Percentiles rank a stretch among this genome's conserved stretches.
Conservation (phyloP, 306 rosid species). For the Dryas drummondii region DNA sequence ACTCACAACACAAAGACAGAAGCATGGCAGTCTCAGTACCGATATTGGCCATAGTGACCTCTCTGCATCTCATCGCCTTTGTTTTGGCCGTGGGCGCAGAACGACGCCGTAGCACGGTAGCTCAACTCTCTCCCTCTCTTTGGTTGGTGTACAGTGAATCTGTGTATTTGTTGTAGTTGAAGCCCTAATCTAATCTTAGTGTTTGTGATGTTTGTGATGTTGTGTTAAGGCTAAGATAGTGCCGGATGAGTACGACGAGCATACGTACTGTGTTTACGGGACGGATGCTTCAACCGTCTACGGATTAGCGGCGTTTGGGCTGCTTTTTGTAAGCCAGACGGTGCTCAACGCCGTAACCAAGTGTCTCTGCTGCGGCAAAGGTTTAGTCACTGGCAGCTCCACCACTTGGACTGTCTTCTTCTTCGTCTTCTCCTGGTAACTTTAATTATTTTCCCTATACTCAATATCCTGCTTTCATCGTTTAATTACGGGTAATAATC, state of each 20-base stretch:
- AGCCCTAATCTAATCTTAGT: not conserved
- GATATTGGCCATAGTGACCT: constrained; percentile 47
- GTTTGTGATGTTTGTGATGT: not conserved
- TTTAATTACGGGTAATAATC: not conserved
- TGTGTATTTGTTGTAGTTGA: not conserved
- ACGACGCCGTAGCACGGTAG: constrained; percentile 78
- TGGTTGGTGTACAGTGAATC: not conserved
- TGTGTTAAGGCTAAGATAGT: constrained; percentile 54
- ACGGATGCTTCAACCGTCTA: constrained; percentile 90
- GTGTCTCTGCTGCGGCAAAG: constrained; percentile 92
- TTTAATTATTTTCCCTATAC: not conserved
- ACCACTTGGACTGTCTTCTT: constrained; percentile 64
- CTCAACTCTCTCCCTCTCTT: not conserved
- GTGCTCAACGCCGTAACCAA: constrained; percentile 70
- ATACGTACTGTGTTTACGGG: constrained; percentile 60
- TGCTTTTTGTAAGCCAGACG: constrained; percentile 64
- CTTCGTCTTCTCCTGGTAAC: constrained; percentile 78
- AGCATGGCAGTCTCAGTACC: constrained; percentile 67
- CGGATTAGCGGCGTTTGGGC: constrained; percentile 69
- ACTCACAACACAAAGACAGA: not conserved
- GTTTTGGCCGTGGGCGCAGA: constrained; percentile 90
- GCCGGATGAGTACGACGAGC: constrained; percentile 74
- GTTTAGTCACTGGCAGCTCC: constrained; percentile 61
- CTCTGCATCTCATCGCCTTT: constrained; percentile 85
- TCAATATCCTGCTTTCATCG: not conserved